Percentiles rank a stretch among this genome's conserved stretches.
Evolutionary conservation across 2,329 filamentous ascomycete genomes (phyloP).

Genomic region (Xylogone sp.): DNA sequence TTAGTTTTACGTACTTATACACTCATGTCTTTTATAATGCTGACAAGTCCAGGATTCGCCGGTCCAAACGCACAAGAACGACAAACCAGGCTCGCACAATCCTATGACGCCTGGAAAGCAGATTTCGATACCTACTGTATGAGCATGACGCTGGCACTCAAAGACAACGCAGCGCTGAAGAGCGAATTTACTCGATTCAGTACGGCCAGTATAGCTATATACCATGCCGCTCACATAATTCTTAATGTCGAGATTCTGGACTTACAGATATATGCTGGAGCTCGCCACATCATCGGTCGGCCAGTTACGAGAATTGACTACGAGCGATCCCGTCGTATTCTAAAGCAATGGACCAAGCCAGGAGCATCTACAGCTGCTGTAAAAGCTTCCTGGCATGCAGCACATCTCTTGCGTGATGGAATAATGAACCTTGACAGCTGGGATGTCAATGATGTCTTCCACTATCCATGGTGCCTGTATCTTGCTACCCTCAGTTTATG

Average conservation of each 20-base stretch:
- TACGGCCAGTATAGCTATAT: conserved; percentile 50
- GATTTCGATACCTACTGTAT: conserved; percentile 53
- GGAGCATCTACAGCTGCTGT: conserved; percentile 30
- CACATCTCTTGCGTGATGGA: conserved; percentile 46
- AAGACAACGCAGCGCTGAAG: conserved; percentile 23
- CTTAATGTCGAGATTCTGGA: conserved; percentile 57
- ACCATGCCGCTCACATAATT: conserved; percentile 53
- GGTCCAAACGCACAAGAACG: conserved; percentile 21
- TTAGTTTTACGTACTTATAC: conserved; percentile 24
- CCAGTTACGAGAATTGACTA: conserved; percentile 48
- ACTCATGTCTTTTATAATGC: conserved; percentile 25
- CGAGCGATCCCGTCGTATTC: conserved; percentile 42
- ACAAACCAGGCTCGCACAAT: conserved; percentile 46
- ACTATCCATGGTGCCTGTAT: conserved; percentile 60
- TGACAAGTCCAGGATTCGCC: conserved; percentile 7
- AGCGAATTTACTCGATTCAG: conserved; percentile 43
- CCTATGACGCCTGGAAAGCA: conserved; percentile 54
- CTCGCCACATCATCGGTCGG: conserved; percentile 54
- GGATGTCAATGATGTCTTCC: conserved; percentile 51
- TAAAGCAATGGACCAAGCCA: conserved; percentile 45
- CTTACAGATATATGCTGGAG: conserved; percentile 58
- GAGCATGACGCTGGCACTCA: conserved; percentile 30
- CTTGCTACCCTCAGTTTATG: conserved; percentile 55
- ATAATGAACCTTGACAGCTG: conserved; percentile 45
- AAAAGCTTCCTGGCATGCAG: conserved; percentile 50